Evolutionary conservation across 140 eudicot species (phyloP), one percentile per base, ranked within the genome.

Genomic region (Senecio squalidus): DNA sequence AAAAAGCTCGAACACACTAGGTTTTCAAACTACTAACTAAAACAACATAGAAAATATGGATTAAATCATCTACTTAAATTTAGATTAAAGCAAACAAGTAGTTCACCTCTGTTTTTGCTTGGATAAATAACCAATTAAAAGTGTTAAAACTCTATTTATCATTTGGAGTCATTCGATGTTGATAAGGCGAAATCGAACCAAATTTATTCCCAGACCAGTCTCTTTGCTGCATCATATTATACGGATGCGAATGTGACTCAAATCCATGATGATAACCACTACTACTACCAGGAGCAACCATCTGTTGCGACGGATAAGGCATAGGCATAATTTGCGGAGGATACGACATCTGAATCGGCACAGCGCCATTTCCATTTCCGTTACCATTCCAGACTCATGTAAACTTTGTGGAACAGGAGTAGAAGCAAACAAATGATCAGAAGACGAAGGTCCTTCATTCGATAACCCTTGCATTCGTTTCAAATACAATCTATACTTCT

Each of bases 381-480:
- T 55, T 68, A 2, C 74, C 78, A 41, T 4, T 29, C 33, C 33
- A 16, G 82, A 70, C 71, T 84, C 91, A 13, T 78, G 81, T 27
- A 83, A 69, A 61, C 96, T 87, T 82, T 73, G 89, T 6, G 88
- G 85, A 53, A 77, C 80, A 1, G 89, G 94, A 23, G 86, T 87
- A 0, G 89, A 83, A 1, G 86, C 84, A 50, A 88, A 84, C 60
- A 88, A 49, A 20, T 84, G 94, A 72, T 84, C 94, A 4, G 89
- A 79, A 40, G 84, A 60, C 24, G 88, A 78, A 1, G 93, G 94
- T 0, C 84, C 97, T 46, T 86, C 96, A 27, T 71, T 77, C 9
- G 96, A 77, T 47, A 74, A 43, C 31, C 96, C 94, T 52, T 83
- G 95, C 94, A 81, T 84, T 71, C 94, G 73, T 73, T 90, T 90